phyloP scores from a whole-genome alignment of 768 basidiomycete genomes.

The Suillus bovinus region DNA sequence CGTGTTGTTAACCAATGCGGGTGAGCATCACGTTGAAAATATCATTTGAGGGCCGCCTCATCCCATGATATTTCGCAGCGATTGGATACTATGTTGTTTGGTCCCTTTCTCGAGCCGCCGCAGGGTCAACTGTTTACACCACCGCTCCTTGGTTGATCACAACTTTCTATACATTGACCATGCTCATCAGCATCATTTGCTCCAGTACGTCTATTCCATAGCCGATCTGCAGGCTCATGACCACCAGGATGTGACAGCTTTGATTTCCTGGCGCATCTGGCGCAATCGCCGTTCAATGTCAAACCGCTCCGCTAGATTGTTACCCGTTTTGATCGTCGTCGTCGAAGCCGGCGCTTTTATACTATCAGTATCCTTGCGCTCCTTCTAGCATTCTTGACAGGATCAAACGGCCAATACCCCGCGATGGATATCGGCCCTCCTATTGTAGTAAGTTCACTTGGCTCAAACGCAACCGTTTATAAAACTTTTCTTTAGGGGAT shows the following conservation, averaged over 20 bases:
- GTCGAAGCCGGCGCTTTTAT: not conserved
- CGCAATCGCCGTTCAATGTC: not conserved
- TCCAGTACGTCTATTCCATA: not conserved
- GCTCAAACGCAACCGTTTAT: not conserved
- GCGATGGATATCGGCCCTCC: not conserved
- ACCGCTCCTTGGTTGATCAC: not conserved
- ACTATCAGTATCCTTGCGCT: not conserved
- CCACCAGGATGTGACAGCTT: not conserved
- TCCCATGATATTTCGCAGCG: not conserved
- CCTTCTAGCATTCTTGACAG: not conserved
- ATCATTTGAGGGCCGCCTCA: not conserved
- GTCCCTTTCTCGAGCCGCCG: not conserved
- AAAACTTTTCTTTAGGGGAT: not conserved
- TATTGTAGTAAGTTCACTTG: not conserved
- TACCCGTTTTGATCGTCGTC: not conserved
- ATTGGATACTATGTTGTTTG: not conserved
- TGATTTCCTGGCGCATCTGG: not conserved
- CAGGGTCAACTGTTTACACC: not conserved
- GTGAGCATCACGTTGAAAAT: not conserved
- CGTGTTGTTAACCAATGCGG: not conserved
- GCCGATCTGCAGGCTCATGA: not conserved
- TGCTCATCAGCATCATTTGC: not conserved
- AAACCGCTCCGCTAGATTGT: not conserved
- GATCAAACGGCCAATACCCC: not conserved
- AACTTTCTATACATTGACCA: not conserved